Conservation (phyloP, 106 monocot genomes). For the Dioscorea alata region DNA sequence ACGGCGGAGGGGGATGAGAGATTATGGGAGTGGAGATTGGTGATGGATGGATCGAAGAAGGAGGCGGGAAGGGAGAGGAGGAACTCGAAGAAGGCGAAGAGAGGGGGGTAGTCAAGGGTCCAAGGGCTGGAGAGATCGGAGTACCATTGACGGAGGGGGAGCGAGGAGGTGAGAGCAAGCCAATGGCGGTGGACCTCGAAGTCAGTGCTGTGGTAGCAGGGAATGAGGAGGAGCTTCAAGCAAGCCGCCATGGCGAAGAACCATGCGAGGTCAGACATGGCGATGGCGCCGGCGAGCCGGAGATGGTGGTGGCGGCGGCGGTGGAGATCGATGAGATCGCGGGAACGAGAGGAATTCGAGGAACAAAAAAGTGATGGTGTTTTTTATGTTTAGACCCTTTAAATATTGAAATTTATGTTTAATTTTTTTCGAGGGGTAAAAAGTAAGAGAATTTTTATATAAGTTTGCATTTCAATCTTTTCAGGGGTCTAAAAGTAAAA, state of each 20-base stretch:
- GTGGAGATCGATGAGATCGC: too few species aligned
- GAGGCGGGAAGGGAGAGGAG: slow-evolving; percentile 67
- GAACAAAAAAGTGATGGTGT: too few species aligned
- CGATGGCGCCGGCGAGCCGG: slow-evolving; percentile 4
- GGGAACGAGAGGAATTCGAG: too few species aligned
- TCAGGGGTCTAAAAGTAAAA: too few species aligned
- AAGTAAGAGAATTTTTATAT: too few species aligned
- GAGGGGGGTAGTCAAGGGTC: slow-evolving; percentile 97
- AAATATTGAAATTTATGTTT: too few species aligned
- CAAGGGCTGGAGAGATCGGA: slow-evolving; percentile 52
- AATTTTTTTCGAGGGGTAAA: too few species aligned
- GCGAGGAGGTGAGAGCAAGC: slow-evolving; percentile 78
- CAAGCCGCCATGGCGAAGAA: slow-evolving; percentile 38
- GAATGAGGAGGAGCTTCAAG: slow-evolving; percentile 78
- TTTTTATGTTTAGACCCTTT: too few species aligned
- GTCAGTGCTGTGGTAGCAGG: slow-evolving; percentile 78
- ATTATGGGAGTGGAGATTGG: slow-evolving; percentile 14
- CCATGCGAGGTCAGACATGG: slow-evolving; percentile 26
- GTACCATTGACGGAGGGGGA: slow-evolving; percentile 76
- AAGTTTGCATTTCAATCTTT: too few species aligned
- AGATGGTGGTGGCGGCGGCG: slow-evolving; percentile 1
- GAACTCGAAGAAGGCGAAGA: slow-evolving; percentile 83
- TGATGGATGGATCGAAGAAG: slow-evolving; percentile 38
- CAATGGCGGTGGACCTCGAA: slow-evolving; percentile 93
- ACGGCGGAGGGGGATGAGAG: slow-evolving; percentile 30